Evolutionary conservation across 2,329 filamentous ascomycete species (phyloP), one percentile per base, ranked within the genome.

Genomic region (Penicillium palitans): DNA sequence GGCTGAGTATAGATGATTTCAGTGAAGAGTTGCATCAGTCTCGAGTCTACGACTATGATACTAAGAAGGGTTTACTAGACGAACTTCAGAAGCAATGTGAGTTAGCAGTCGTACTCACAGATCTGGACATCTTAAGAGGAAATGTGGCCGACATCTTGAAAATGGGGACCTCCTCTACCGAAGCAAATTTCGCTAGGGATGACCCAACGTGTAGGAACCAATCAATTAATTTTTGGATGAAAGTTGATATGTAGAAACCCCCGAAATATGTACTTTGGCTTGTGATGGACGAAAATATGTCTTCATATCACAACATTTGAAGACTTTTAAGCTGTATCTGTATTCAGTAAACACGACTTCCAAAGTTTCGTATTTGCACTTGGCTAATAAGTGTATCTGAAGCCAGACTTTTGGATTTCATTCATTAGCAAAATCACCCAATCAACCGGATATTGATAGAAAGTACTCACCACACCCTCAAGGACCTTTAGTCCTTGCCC

Each of bases 401-500:
- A 75, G 10, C 67, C 67, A 4, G 62, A 58, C 72, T 74, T 21
- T 51, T 19, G 54, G 29, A 40, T n/a, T 17, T 39, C 29, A 29
- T 39, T 19, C 13, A 31, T 58, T 53, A 60, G 54, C 24, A 47
- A 46, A 4, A 37, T 12, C 35, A n/a, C 33, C 47, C 15, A 27
- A 24, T 48, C 33, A 2, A 27, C 29, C 6, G 1, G 8, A 6
- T 3, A 15, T 51, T 37, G 53, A 37, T 42, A 57, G 33, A 42
- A 35, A 39, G 47, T 9, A 66, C 66, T 50, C 68, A 76, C 74
- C 64, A 67, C 65, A 24, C 78, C 77, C 66, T 87, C 84, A 45
- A 87, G 75, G 2, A 83, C 53, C 35, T 70, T 74, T 66, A 76
- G 75, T 1, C 83, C 83, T 44, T 67, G 74, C 10, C 67, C 73